Base-by-base conservation (phyloP, 108 stramenopile genomes). In the Nitzschia putrida region DNA sequence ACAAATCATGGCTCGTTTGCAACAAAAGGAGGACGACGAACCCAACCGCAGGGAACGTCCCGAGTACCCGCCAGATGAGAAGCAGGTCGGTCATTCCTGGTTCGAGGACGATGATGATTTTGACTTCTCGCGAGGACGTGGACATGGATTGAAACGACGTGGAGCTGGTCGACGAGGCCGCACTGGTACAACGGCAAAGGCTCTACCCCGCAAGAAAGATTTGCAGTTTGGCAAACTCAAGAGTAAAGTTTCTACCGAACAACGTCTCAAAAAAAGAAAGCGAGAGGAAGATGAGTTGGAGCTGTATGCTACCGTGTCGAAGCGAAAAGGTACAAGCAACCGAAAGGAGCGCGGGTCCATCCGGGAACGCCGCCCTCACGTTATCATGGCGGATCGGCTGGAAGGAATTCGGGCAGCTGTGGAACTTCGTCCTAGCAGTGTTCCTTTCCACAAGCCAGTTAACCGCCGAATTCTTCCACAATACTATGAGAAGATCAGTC, bases 51-150 rank as follows among this genome's bases (percentile, higher is more conserved):
- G 29, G 51, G 61, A 67, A 12, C 39, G 76, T 29, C 63, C 64
- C 25, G 66, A 80, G 41, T 76, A 74, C 40, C 60, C 74, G 52
- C 64, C 73, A 58, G 78, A 80, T 53, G 72, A 81, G 10, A 84
- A 78, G 57, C 80, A 83, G 53, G 67, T 88, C 10, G 94, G 94
- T 4, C 91, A 95, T 72, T 83, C 94, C 25, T 78, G 89, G 66
- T 95, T 92, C 69, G 88, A 88, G 78, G 94, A 95, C 37, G 91
- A 90, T 56, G 90, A 90, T 52, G 85, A 88, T 57, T 83, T 79
- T 67, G 79, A 83, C 38, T 79, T 76, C 40, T 69, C 78, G 4
- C 65, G 69, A 11, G 77, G 72, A 13, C 63, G 71, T 11, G 75
- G 75, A 29, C 61, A 66, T 0, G 69, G 57, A 12, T 18, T 39